These are phyloP conservation scores for Haplosporangium sp. DNA, from an alignment of 371 early-diverging fungal genomes.

Conservation along the genomic window DNA sequence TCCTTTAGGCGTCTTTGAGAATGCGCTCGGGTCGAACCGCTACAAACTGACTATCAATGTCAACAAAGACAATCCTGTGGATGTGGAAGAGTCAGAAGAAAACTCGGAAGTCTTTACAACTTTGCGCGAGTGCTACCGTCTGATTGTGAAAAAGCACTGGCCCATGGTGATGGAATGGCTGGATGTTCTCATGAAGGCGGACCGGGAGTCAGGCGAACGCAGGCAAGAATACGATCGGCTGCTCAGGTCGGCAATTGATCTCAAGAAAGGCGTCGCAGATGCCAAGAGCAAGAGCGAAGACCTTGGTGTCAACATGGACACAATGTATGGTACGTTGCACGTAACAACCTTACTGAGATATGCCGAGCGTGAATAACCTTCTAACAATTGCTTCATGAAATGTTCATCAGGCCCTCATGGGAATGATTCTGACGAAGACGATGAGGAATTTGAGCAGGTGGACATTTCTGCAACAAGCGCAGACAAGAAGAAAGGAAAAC, in stretches of 20 bases:
- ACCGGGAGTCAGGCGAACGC: constrained; percentile 37
- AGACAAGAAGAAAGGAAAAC: constrained; percentile 41
- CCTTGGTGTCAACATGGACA: constrained; percentile 60
- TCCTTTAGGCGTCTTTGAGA: constrained; percentile 35
- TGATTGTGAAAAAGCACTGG: constrained; percentile 60
- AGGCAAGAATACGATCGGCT: constrained; percentile 43
- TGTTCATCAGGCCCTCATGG: constrained; percentile 32
- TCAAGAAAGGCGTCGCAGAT: constrained; percentile 57
- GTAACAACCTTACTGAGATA: too few species aligned
- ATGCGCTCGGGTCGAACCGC: constrained; percentile 73
- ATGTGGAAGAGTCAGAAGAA: constrained; percentile 66
- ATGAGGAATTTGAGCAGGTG: constrained; percentile 70
- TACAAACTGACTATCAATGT: constrained; percentile 70
- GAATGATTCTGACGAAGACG: constrained; percentile 64
- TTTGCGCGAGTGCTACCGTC: constrained; percentile 67
- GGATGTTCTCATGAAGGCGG: constrained; percentile 61
- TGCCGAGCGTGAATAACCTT: neutral
- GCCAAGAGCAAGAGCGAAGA: constrained; percentile 63
- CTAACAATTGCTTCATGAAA: too few species aligned
- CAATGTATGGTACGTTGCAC: constrained; percentile 52
- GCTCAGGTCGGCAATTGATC: constrained; percentile 56
- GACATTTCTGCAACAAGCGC: constrained; percentile 34
- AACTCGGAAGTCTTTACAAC: constrained; percentile 70
- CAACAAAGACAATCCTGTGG: constrained; percentile 61
- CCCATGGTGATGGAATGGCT: constrained; percentile 64